These are phyloP conservation scores for Cladophialophora immunda DNA, from an alignment of 2,329 filamentous ascomycete species.

Conservation along the genomic window DNA sequence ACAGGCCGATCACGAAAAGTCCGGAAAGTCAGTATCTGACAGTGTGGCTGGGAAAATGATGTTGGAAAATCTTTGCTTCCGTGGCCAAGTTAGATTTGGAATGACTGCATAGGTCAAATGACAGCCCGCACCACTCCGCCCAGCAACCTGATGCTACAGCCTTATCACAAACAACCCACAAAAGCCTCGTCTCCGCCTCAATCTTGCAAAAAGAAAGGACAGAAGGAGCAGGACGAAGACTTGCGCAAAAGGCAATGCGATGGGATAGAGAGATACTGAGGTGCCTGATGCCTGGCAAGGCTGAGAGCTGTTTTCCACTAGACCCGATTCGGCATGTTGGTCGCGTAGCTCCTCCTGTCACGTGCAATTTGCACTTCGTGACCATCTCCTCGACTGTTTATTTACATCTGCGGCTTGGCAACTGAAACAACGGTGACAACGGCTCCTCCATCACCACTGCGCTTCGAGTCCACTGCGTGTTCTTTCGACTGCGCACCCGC, in stretches of 20 bases:
- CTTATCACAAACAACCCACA: not conserved
- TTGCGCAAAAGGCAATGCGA: not conserved
- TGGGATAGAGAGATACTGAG: not conserved
- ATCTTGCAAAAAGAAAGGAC: no score
- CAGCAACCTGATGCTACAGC: not conserved
- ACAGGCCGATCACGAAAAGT: not conserved
- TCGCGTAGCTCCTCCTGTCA: not conserved
- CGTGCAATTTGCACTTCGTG: not conserved
- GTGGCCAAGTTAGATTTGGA: not conserved
- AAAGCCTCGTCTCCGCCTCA: not conserved
- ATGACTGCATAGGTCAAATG: not conserved
- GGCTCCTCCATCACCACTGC: not conserved
- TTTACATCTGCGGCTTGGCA: conserved; percentile 4
- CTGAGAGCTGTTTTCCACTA: not conserved
- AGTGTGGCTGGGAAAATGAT: not conserved
- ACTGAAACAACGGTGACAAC: conserved; percentile 1
- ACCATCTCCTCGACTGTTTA: not conserved
- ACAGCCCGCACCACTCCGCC: not conserved
- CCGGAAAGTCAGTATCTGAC: not conserved
- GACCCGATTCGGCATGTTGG: not conserved
- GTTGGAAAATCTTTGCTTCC: not conserved
- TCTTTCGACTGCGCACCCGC: not conserved
- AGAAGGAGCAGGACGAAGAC: not conserved
- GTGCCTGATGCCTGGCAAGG: not conserved
- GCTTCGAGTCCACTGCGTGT: not conserved